Base-by-base conservation (phyloP, 768 basidiomycete genomes). In the Suillus alpinus region DNA sequence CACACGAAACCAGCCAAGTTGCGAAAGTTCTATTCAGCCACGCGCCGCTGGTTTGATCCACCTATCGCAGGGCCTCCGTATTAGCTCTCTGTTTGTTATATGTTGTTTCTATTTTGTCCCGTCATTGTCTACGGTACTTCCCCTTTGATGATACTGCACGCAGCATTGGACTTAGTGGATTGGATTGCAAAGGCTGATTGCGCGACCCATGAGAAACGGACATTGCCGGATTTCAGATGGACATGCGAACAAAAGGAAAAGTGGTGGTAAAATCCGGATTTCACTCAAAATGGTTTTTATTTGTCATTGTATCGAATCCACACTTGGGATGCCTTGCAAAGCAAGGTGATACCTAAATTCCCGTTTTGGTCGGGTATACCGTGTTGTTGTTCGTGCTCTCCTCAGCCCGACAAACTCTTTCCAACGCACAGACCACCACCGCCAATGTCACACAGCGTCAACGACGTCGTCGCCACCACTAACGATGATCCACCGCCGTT, bases 311-410 rank as follows among this genome's bases (percentile, higher is more conserved):
- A 10, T 36, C 10, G 18, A 50, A 31, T 31, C 49, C 10, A 31
- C 29, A 50, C 18, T 31, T 49, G 13, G 37, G 37, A 37, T 29
- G 47, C 47, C 29, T 49, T 31, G 29, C 16, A 29, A 49, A 31
- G 47, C 49, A 18, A 50, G 49, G 49, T 50, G 49, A 50, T 50
- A 32, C 49, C 31, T 12, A 12, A 39, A 39, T 55, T 55, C 53
- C 53, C 37, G 37, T 55, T 55, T 55, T 55, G 37, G 53, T 16
- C 16, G 36, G 9, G n/a, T 26, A 39, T 69, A 68, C 66, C 69
- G 71, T 65, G 69, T 72, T 69, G 68, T 73, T 68, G 63, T 69
- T 71, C 65, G 68, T 69, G 66, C 65, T 62, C 62, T 66, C 59
- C 62, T 62, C 65, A 61, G 58, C 58, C 58, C 68, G 62, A 67